phyloP scores from a whole-genome alignment of 2,329 filamentous ascomycete genomes.

The Claviceps pazoutovae region DNA sequence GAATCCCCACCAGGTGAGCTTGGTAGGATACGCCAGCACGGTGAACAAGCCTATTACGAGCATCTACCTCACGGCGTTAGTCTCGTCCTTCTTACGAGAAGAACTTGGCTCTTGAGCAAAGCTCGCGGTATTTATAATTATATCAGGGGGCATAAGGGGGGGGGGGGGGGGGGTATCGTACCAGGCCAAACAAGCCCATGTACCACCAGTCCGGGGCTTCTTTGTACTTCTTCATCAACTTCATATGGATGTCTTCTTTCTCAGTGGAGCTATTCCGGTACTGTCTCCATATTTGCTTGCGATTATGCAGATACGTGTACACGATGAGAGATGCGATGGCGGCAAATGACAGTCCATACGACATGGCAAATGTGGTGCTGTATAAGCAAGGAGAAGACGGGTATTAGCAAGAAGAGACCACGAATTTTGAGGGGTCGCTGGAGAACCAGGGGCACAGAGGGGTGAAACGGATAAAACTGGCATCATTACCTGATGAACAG shows the following conservation, averaged over 20 bases:
- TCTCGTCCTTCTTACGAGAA: not conserved
- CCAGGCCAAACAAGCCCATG: conserved; percentile 39
- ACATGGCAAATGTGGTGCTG: conserved; percentile 56
- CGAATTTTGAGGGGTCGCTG: not conserved
- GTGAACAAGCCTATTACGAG: conserved; percentile 39
- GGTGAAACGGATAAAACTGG: no score
- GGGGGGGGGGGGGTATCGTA: conserved; percentile 17
- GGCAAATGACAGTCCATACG: conserved; percentile 60
- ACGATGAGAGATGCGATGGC: conserved; percentile 56
- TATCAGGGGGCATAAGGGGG: no score
- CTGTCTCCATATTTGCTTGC: conserved; percentile 50
- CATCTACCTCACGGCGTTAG: conserved; percentile 25
- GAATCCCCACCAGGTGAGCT: conserved; percentile 60
- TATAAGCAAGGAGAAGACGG: not conserved
- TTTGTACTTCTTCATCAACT: conserved; percentile 47
- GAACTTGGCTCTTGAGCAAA: no score
- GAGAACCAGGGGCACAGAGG: not conserved
- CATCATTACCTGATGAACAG: conserved; percentile 41
- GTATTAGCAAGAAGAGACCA: not conserved
- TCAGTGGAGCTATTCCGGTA: conserved; percentile 44
- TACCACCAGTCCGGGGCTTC: conserved; percentile 54
- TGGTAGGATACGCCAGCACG: conserved; percentile 48
- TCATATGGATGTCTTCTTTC: conserved; percentile 51
- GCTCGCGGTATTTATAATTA: no score
- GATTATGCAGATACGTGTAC: conserved; percentile 52